Evolutionary conservation across 1,139 yeast species (phyloP), one percentile per base, ranked within the genome.

Genomic region (Nadsonia commutata): DNA sequence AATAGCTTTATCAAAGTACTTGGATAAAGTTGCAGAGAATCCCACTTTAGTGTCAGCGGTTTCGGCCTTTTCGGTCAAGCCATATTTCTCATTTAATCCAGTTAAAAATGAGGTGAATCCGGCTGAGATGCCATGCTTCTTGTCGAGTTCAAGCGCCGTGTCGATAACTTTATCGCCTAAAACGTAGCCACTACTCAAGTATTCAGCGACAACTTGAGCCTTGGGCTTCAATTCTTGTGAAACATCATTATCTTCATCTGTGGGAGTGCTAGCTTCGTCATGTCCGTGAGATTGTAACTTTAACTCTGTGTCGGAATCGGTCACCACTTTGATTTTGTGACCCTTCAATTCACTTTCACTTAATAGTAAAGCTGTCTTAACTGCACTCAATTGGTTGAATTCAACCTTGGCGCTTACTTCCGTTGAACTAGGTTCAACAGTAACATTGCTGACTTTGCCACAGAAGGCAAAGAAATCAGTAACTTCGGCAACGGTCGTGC

Each of bases 151-250:
- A 45, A 79, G 66, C 20, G 62, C 60, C 56, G 71, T 71, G 45
- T 73, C 70, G 44, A 81, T 67, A 40, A 80, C 66, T 46, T 70
- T 64, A 58, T 82, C 93, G 42, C 80, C 71, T 38, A 82, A 59
- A 20, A 68, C 71, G 58, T 81, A 82, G 3, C 94, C 94, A 22
- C 75, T 74, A 27, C 86, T 71, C 50, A 82, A 67, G 53, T 80
- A 72, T 60, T 82, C 90, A 1, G 93, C 90, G 64, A 80, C 66
- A 46, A 82, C 76, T 20, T 85, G 77, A 48, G 78, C 65, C 56
- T 80, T 80, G 45, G 94, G 94, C 63, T 82, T 82, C 51, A 74
- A 76, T 55, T 82, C 94, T 60, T 82, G 94, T 2, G 69, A 64
- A 46, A 80, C 41, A 20, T 36, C 42, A 13, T 51, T 36, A 13